These are phyloP conservation scores for Globisporangium paroecandrum DNA, from an alignment of 352 stramenopile genomes.

Conservation along the genomic window DNA sequence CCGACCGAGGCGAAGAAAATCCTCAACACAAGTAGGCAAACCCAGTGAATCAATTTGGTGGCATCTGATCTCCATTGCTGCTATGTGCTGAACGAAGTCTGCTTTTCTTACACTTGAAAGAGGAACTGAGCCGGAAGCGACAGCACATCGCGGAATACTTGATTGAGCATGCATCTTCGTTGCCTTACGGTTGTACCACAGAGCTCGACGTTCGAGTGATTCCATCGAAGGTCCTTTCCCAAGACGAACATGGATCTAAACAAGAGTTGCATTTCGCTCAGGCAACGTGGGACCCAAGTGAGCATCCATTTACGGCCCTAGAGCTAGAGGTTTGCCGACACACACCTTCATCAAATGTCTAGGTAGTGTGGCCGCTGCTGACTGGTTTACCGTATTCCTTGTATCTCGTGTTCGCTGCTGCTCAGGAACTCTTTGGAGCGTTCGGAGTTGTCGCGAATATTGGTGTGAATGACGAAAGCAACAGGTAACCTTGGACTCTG, in stretches of 20 bases:
- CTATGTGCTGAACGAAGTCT: neutral
- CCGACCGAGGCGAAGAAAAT: slow-evolving; percentile 27
- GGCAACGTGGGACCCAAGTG: neutral
- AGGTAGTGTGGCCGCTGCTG: neutral
- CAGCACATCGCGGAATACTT: slow-evolving; percentile 42
- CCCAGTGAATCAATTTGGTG: neutral
- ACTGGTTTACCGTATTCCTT: neutral
- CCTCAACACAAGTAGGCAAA: slow-evolving; percentile 32
- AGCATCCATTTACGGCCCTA: neutral
- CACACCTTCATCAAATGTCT: neutral
- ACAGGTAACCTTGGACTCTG: neutral
- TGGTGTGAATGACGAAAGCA: neutral
- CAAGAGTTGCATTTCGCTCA: neutral
- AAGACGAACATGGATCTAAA: slow-evolving; percentile 10
- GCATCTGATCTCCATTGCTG: neutral
- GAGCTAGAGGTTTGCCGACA: neutral
- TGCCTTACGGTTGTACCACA: slow-evolving; percentile 42
- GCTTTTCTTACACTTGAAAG: slow-evolving; percentile 6
- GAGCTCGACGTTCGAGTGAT: slow-evolving; percentile 34
- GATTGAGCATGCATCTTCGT: slow-evolving; percentile 39
- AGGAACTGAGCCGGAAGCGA: slow-evolving; percentile 27
- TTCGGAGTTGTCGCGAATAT: neutral
- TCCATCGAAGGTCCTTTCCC: slow-evolving; percentile 1
- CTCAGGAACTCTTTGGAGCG: neutral
- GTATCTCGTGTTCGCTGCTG: neutral